A percentile compares a stretch with the other conserved stretches of the same genome.
Conservation (phyloP, 192 early-diverging fungal genomes). For the Haplosporangium gracile region DNA sequence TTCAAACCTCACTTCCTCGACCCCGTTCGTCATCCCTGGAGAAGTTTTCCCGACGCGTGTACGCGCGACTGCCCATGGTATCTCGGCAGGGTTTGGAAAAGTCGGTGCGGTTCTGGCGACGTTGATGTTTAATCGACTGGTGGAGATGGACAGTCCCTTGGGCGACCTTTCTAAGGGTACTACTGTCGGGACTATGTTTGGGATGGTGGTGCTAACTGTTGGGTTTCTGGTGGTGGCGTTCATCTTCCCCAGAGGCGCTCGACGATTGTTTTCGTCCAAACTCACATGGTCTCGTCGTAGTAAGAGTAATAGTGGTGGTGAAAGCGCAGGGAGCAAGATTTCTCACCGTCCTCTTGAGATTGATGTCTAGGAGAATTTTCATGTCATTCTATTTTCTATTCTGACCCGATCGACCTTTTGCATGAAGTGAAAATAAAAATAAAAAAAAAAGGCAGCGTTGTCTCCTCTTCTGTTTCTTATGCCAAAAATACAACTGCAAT, state of each 20-base stretch:
- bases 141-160: conserved; percentile 55
- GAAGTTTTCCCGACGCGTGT: conserved; percentile 81
- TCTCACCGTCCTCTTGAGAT: neutral
- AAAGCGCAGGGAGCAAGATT: neutral
- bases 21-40: conserved; percentile 85
- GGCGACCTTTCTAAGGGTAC: conserved; percentile 44
- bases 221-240: neutral
- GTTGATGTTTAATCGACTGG: conserved; percentile 67
- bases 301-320: neutral
- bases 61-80: conserved; percentile 82
- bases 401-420: neutral
- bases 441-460: no score
- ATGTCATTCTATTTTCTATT: neutral
- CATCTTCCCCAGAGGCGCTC: neutral
- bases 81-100: conserved; percentile 83
- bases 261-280: neutral
- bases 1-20: conserved; percentile 62
- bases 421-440: neutral
- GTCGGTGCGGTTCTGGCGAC: conserved; percentile 77
- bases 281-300: neutral
- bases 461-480: neutral
- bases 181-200: neutral
- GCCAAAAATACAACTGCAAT: neutral
- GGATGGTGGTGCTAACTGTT: neutral
- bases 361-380: neutral